Conservation (phyloP, 2,329 filamentous ascomycete genomes). For the Amphichorda felina region DNA sequence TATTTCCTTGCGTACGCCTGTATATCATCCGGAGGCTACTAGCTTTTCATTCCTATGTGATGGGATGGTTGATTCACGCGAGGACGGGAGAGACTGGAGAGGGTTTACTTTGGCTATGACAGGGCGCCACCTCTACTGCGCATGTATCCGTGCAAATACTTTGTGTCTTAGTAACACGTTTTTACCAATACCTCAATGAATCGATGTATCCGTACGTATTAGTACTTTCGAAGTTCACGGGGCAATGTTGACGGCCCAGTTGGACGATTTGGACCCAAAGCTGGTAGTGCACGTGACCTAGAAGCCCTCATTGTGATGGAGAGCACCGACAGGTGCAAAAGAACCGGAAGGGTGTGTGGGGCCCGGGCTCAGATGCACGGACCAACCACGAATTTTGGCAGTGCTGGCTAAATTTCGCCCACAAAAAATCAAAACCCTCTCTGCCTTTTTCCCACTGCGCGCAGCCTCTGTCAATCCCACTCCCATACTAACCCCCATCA, state of each 20-base stretch:
- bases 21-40: not conserved
- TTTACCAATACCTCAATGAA: no score
- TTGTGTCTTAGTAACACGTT: no score
- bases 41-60: no score
- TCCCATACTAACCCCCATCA: constrained; percentile 22
- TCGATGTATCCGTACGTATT: not conserved
- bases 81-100: no score
- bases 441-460: constrained; percentile 6
- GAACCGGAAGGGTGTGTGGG: not conserved
- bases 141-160: no score
- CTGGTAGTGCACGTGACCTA: not conserved
- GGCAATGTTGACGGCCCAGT: no score
- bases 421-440: constrained; percentile 6
- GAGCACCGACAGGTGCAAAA: not conserved
- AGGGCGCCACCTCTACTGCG: no score
- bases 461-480: constrained; percentile 4
- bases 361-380: not conserved
- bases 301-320: not conserved
- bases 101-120: no score
- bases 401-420: constrained; percentile 4
- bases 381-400: constrained; percentile 3
- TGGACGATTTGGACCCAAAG: no score
- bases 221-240: not conserved
- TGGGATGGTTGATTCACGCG: no score
- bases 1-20: not conserved